Percentiles rank a stretch among this genome's conserved stretches.
Evolutionary conservation across 2,329 filamentous ascomycete species (phyloP).

Genomic region (Rugonectria rugulosa): DNA sequence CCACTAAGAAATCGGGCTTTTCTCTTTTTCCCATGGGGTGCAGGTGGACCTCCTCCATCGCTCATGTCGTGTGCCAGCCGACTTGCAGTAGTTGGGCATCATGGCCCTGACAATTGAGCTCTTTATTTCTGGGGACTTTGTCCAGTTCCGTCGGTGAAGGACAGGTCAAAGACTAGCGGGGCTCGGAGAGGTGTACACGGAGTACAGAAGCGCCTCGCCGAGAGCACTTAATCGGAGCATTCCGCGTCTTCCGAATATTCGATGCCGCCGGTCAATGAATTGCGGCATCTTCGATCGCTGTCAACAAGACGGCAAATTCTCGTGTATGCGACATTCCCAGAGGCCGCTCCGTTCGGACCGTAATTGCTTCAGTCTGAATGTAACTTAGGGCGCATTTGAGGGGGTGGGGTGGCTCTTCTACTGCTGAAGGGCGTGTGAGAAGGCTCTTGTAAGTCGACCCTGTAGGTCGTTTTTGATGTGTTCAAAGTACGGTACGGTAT

Average conservation of each 20-base stretch:
- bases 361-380: background rate
- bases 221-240: background rate
- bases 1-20: constrained; percentile 7
- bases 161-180: constrained; percentile 3
- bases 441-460: background rate
- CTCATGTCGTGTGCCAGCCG: constrained; percentile 28
- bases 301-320: background rate
- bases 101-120: constrained; percentile 33
- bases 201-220: too few species aligned
- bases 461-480: constrained; percentile 5
- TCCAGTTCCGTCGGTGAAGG: constrained; percentile 20
- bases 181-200: background rate
- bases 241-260: constrained; percentile 7
- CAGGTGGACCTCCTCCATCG: constrained; percentile 25
- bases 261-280: background rate
- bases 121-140: constrained; percentile 9
- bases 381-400: background rate
- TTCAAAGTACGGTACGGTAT: background rate
- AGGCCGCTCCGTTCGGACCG: background rate
- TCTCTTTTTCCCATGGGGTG: constrained; percentile 30
- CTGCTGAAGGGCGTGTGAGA: constrained; percentile 17
- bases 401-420: constrained; percentile 32
- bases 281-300: background rate
- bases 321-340: background rate
- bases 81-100: constrained; percentile 25